Conservation (phyloP, 257 asterid species). For the Forsythia suspensa region DNA sequence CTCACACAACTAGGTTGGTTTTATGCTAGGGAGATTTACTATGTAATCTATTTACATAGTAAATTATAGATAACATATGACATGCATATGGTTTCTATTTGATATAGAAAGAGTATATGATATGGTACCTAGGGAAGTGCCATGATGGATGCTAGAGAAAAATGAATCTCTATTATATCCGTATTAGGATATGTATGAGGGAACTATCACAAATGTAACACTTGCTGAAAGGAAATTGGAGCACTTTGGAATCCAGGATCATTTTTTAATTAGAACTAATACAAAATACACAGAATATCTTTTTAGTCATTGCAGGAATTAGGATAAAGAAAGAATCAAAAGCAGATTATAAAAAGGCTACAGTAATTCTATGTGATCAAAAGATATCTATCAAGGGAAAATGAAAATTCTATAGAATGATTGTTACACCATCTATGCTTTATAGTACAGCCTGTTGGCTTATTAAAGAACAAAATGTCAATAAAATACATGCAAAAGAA, state of each 20-base stretch:
- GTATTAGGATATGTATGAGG: background rate
- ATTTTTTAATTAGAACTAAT: background rate
- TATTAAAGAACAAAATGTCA: background rate
- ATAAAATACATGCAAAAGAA: background rate
- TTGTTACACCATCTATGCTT: background rate
- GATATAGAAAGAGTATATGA: background rate
- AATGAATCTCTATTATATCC: background rate
- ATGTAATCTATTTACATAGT: background rate
- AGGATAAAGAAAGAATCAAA: background rate
- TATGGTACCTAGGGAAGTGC: background rate
- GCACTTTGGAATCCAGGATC: background rate
- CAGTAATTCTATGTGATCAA: background rate
- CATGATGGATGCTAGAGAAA: background rate
- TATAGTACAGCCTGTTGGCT: background rate
- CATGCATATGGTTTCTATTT: background rate
- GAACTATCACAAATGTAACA: background rate
- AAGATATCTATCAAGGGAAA: background rate
- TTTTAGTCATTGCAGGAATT: background rate
- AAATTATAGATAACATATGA: background rate
- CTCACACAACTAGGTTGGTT: background rate
- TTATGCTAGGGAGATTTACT: background rate
- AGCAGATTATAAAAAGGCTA: background rate
- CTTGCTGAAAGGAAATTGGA: background rate
- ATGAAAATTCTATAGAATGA: background rate
- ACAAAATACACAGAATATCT: background rate